These are phyloP conservation scores for Tetrapisispora taiwanensis DNA, from an alignment of 805 yeast genomes.

Conservation along the genomic window DNA sequence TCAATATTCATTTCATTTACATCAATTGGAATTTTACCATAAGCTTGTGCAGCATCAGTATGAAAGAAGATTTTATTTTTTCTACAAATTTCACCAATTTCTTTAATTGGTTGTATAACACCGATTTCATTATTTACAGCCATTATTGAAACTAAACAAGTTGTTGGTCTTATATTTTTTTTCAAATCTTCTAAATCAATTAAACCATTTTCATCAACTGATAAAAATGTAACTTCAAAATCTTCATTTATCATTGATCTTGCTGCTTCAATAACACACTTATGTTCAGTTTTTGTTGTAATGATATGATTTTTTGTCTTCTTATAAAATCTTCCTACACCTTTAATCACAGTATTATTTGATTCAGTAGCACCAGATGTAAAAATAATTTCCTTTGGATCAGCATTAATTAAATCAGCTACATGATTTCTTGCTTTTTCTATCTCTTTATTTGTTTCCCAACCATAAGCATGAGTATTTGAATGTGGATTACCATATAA, in stretches of 20 bases:
- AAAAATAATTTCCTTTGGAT: conserved; percentile 92
- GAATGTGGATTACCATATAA: conserved; percentile 97
- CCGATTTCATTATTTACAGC: conserved; percentile 98
- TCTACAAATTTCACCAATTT: conserved; percentile 82
- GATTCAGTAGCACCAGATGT: conserved; percentile 98
- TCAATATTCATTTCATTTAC: conserved; percentile 92
- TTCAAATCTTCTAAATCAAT: conserved; percentile 69
- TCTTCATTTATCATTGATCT: conserved; percentile 95
- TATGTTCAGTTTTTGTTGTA: conserved; percentile 95
- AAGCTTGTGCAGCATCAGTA: conserved; percentile 96
- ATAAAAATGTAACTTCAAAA: conserved; percentile 86
- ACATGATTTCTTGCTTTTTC: conserved; percentile 77
- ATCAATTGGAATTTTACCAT: conserved; percentile 85
- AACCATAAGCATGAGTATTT: conserved; percentile 92
- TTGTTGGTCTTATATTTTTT: conserved; percentile 79
- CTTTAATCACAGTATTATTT: conserved; percentile 90
- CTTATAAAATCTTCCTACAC: conserved; percentile 87
- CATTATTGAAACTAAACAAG: conserved; percentile 86
- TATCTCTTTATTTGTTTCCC: conserved; percentile 94
- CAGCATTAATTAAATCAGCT: conserved; percentile 81
- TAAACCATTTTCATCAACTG: conserved; percentile 73
- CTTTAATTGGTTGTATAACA: conserved; percentile 90
- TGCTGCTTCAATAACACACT: conserved; percentile 96
- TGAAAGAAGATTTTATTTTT: conserved; percentile 89
- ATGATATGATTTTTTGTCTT: conserved; percentile 88